Base-by-base conservation (phyloP, 768 basidiomycete species). In the Boletellus ananas region DNA sequence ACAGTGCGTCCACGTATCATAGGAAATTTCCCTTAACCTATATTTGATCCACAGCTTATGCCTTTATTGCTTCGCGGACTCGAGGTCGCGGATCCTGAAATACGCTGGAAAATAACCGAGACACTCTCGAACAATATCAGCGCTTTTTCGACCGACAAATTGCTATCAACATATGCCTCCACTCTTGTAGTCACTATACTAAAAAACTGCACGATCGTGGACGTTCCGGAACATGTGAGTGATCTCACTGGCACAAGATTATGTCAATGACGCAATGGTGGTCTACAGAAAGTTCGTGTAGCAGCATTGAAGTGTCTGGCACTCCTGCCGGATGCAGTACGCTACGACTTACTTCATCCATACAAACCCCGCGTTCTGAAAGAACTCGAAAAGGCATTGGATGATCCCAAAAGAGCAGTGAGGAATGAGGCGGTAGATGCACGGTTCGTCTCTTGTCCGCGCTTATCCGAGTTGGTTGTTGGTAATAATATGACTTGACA, bases 351-450 rank as follows among this genome's bases (percentile, higher is more conserved):
- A 12, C 74, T 99, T 34, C 92, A 95, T 61, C 85, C 89, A 1
- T 77, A 81, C 61, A 97, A 92, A 67, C 51, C 79, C 2, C 70
- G 62, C 0, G 87, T 96, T 20, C 66, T 97, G 44, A 82, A 82
- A 34, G 84, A 86, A 52, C 74, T 99, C 23, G 85, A 78, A 0
- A 81, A 77, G 53, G 80, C 78, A 4, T 68, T 98, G 41, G 96
- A 98, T 63, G 96, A 98, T 70, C 90, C 90, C n/a, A 87, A 85
- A 63, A 75, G 88, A 51, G 70, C 70, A 2, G 94, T 99, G 8
- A 76, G 96, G 46, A 85, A 81, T 59, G 90, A 89, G 60, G 95
- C 94, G 1, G 96, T 98, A 3, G 84, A 92, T 57, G 86, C 92
- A 31, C 61, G 86, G 78, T 77, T 57, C 25, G 70, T 47, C 37